Conservation (phyloP, 495 filamentous ascomycete genomes). For the Lasiosphaeriaceae sp. region DNA sequence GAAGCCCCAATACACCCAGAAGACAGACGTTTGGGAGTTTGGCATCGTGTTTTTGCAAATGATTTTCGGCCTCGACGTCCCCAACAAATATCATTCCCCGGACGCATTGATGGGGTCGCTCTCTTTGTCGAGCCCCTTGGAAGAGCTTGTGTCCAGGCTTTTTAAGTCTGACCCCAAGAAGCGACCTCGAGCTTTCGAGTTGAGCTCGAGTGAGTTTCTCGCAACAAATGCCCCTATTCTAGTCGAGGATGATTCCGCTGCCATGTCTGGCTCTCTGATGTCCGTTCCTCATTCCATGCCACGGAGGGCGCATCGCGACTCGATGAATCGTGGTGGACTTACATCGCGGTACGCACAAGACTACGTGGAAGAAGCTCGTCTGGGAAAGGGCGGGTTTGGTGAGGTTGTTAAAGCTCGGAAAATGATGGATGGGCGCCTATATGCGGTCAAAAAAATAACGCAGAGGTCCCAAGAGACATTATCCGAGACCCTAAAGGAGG, state of each 20-base stretch:
- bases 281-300: conserved; percentile 37
- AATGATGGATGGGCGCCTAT: conserved; percentile 85
- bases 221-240: conserved; percentile 56
- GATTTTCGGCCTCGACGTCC: conserved; percentile 78
- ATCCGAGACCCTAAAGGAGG: conserved; percentile 85
- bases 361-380: conserved; percentile 80
- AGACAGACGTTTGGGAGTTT: conserved; percentile 92
- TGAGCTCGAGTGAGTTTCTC: conserved; percentile 85
- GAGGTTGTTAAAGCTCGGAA: conserved; percentile 97
- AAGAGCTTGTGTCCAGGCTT: conserved; percentile 74
- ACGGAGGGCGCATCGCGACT: conserved; percentile 46
- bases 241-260: conserved; percentile 34
- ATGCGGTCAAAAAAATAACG: conserved; percentile 95
- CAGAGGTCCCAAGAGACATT: conserved; percentile 74
- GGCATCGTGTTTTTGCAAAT: conserved; percentile 88
- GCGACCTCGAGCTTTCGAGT: conserved; percentile 81
- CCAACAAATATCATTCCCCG: conserved; percentile 75
- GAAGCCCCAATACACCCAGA: conserved; percentile 60
- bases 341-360: conserved; percentile 79
- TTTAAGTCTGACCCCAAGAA: conserved; percentile 81
- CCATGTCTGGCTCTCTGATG: conserved; percentile 33
- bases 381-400: conserved; percentile 93
- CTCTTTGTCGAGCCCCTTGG: conserved; percentile 64
- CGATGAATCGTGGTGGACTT: conserved; percentile 37
- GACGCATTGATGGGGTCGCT: conserved; percentile 59